Evolutionary conservation across 805 yeast species (phyloP), one percentile per base, ranked within the genome.

Genomic region (Monosporozyma aquatica): DNA sequence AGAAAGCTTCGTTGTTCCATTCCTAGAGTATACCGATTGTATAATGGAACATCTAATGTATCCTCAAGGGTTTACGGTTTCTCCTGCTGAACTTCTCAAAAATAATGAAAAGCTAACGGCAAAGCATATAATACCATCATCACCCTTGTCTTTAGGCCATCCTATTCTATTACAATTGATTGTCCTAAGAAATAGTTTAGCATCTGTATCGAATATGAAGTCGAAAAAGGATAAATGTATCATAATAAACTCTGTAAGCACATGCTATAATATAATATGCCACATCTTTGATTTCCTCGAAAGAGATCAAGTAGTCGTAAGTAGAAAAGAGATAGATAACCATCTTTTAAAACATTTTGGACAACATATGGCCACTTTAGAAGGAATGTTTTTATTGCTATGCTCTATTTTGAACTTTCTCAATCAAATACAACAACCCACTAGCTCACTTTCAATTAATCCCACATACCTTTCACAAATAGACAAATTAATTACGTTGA

Each of bases 41-140:
- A 27, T 58, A 18, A 42, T 56, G 7, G 63, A 59, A 37, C 35
- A 44, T 10, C 47, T 57, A 28, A 57, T 59, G 60, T 57, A 40
- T 23, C 38, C 42, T 7, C n/a, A 24, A 21, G 49, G 47, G 4
- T 28, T 43, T 23, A 25, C 17, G 2, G 26, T 22, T 29, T 37
- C 47, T 3, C 44, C 50, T 3, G 46, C 40, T 13, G n/a, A 11
- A n/a, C 30, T 47, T 6, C 23, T 47, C 4, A 35, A 22, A 25
- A 27, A 34, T 6, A 25, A 38, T 11, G 26, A 13, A 23, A 3
- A 5, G 11, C n/a, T 46, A 4, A 25, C 23, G 1, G 14, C 24
- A 4, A 36, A 40, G 11, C 24, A 38, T 20, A 23, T 38, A 4
- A 25, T 23, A 4, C 14, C 4, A 6, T 37, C 44, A 3, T 18